Evolutionary conservation across 257 asterid genomes (phyloP).

Genomic region (Nicotiana benthamiana): DNA sequence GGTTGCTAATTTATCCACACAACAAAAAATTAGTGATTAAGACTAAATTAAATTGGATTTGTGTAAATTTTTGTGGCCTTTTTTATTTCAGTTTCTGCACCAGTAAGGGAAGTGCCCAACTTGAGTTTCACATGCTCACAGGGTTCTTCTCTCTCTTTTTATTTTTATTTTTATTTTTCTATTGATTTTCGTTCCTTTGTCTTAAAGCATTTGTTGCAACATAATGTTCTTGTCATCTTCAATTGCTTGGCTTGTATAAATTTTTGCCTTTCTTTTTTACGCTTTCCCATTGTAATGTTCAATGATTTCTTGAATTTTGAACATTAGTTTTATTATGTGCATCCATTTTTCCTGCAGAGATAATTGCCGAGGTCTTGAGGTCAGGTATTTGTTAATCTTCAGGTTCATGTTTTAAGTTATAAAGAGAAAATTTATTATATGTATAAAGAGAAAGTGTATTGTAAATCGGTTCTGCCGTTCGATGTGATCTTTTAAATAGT

Average conservation of each 20-base stretch:
- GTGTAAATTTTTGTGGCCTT: background rate
- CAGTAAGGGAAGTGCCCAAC: slow-evolving; percentile 1
- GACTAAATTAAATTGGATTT: background rate
- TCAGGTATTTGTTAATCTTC: background rate
- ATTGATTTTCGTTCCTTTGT: background rate
- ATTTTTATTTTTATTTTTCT: background rate
- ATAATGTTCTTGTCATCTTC: background rate
- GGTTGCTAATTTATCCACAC: background rate
- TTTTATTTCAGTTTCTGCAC: slow-evolving; percentile 3
- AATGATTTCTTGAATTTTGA: background rate
- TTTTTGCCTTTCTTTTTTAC: background rate
- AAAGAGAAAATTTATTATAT: background rate
- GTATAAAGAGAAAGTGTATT: background rate
- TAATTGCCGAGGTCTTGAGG: slow-evolving; percentile 5
- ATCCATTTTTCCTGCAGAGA: background rate
- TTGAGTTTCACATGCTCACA: slow-evolving; percentile 4
- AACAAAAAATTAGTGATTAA: slow-evolving; percentile 1
- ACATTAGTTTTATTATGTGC: background rate
- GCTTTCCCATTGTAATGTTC: background rate
- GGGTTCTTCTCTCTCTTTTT: slow-evolving; percentile 2
- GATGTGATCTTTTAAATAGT: too few species aligned
- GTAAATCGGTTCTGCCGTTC: background rate
- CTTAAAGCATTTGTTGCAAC: background rate
- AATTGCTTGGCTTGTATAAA: background rate
- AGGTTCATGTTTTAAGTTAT: background rate